These are phyloP conservation scores for Bacterosira constricta DNA, from an alignment of 108 stramenopile genomes.

Conservation along the genomic window DNA sequence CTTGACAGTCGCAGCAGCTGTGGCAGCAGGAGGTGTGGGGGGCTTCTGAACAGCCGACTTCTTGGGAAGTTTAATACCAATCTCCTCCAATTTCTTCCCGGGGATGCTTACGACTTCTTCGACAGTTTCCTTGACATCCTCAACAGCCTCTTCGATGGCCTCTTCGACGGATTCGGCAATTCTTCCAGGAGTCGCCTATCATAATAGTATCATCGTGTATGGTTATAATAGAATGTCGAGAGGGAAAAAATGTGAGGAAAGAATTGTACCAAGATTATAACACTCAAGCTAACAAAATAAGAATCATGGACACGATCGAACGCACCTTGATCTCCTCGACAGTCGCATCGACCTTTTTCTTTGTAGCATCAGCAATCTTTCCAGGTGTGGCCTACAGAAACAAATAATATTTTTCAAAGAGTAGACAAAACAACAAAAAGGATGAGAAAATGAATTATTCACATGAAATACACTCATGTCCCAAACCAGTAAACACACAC, in stretches of 20 bases:
- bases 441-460: no score
- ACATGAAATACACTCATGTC: neutral
- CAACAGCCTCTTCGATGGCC: conserved; percentile 60
- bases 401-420: no score
- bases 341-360: conserved; percentile 53
- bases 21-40: conserved; percentile 33
- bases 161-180: conserved; percentile 60
- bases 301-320: conserved; percentile 41
- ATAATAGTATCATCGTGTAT: conserved; percentile 26
- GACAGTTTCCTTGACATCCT: conserved; percentile 57
- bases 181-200: conserved; percentile 72
- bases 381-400: conserved; percentile 37
- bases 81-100: conserved; percentile 60
- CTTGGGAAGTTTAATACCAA: neutral
- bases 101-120: conserved; percentile 75
- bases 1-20: conserved; percentile 42
- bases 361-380: conserved; percentile 48
- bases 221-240: no score
- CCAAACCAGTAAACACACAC: no score
- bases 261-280: no score
- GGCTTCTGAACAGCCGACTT: neutral
- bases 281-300: conserved; percentile 27
- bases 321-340: conserved; percentile 58
- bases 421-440: neutral
- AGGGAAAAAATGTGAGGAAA: no score